These are phyloP conservation scores for Favolaschia claudopus DNA, from an alignment of 768 basidiomycete genomes.

Conservation along the genomic window DNA sequence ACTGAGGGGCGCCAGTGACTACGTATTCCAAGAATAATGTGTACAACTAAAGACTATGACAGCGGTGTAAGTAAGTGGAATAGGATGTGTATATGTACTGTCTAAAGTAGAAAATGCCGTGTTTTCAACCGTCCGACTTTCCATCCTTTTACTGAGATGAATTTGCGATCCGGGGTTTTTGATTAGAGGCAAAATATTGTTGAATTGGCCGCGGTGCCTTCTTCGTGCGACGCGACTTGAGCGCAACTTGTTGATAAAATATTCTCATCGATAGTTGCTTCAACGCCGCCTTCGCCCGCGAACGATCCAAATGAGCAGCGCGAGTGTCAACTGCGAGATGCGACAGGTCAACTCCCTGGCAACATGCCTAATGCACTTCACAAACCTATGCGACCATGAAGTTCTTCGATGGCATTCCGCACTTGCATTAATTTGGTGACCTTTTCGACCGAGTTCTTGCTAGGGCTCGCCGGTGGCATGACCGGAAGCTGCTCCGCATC, in stretches of 20 bases:
- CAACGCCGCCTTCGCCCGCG: constrained; percentile 72
- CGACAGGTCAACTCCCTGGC: not conserved
- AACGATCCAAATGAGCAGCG: constrained; percentile 78
- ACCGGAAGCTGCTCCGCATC: constrained; percentile 43
- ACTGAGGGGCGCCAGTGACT: constrained; percentile 29
- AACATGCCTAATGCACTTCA: not conserved
- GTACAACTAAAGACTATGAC: constrained; percentile 19
- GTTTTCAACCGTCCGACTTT: too few relatives aligned
- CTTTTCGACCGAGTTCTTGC: constrained; percentile 18
- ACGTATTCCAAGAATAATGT: constrained; percentile 21
- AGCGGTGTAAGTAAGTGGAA: constrained; percentile 3
- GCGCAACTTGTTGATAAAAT: constrained; percentile 58
- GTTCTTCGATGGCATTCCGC: constrained; percentile 15
- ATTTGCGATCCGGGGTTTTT: too few relatives aligned
- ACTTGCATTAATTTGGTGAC: constrained; percentile 15
- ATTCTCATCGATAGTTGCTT: constrained; percentile 71
- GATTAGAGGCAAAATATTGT: constrained; percentile 32
- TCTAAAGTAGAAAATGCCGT: not conserved
- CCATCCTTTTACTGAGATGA: not conserved
- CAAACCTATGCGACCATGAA: constrained; percentile 26
- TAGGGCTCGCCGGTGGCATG: constrained; percentile 21
- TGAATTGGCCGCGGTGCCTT: constrained; percentile 22
- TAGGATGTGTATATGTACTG: not conserved
- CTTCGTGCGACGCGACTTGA: constrained; percentile 6
- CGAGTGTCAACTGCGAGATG: constrained; percentile 68